phyloP scores from a whole-genome alignment of 495 filamentous ascomycete species.

The Lophiotrema nucula region DNA sequence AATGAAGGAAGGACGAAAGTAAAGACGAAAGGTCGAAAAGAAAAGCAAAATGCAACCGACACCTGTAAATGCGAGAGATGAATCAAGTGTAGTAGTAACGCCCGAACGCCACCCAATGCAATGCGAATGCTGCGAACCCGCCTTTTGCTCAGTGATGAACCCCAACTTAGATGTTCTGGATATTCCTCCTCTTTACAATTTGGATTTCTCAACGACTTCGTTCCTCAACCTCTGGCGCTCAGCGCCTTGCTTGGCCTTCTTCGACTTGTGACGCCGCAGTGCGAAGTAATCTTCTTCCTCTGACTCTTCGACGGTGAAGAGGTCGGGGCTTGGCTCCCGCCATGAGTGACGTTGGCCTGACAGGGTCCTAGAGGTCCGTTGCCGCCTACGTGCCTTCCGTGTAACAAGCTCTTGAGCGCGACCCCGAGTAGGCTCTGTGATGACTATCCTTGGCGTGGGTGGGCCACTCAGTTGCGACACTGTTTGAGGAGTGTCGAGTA shows the following conservation, averaged over 20 bases:
- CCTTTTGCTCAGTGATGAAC: too few species aligned
- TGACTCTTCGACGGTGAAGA: constrained; percentile 44
- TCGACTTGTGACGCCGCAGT: constrained; percentile 11
- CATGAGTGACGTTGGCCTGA: constrained; percentile 44
- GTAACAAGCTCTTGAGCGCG: constrained; percentile 34
- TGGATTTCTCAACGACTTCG: constrained; percentile 25
- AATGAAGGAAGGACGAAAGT: background rate
- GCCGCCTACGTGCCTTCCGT: constrained; percentile 10
- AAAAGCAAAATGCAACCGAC: constrained; percentile 3
- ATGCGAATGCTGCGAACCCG: too few species aligned
- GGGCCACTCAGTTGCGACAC: constrained; percentile 32
- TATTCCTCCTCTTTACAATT: constrained; percentile 19
- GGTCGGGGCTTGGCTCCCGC: constrained; percentile 44
- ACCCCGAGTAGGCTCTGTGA: constrained; percentile 36
- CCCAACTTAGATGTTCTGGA: too few species aligned
- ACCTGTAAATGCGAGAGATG: constrained; percentile 1
- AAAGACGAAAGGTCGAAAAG: background rate
- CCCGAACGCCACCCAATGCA: constrained; percentile 16
- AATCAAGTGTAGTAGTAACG: background rate
- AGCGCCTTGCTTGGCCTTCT: constrained; percentile 31
- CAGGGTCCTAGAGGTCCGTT: constrained; percentile 33
- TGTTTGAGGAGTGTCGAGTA: constrained; percentile 19
- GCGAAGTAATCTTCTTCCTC: constrained; percentile 16
- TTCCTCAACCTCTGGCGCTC: constrained; percentile 30
- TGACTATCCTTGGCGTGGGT: constrained; percentile 26